A percentile compares a stretch with the other conserved stretches of the same genome.
Evolutionary conservation across 1,139 yeast genomes (phyloP).

Genomic region (Debaryomyces nepalensis): DNA sequence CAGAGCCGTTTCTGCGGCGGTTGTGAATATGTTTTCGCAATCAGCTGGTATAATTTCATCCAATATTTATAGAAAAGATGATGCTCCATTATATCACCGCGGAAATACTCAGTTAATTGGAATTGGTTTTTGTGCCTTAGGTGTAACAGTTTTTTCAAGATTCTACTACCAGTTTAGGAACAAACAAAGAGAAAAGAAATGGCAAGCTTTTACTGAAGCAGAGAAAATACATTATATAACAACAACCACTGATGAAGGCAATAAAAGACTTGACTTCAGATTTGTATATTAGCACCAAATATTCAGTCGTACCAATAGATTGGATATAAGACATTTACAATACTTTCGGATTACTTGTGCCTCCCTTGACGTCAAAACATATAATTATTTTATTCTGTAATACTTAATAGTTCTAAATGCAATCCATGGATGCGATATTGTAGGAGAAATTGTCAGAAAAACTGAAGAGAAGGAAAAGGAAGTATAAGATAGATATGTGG

Average conservation of each 20-base stretch:
- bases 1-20: conserved; percentile 60
- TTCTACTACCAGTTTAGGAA: conserved; percentile 45
- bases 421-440: no score
- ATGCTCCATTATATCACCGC: conserved; percentile 55
- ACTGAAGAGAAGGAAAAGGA: no score
- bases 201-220: conserved; percentile 49
- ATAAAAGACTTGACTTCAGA: conserved; percentile 54
- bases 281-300: conserved; percentile 26
- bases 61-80: conserved; percentile 56
- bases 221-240: conserved; percentile 48
- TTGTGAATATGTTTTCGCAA: conserved; percentile 63
- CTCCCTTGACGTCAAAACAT: no score
- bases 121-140: conserved; percentile 29
- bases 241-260: conserved; percentile 52
- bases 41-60: conserved; percentile 52
- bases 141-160: conserved; percentile 24
- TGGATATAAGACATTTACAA: no score
- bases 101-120: conserved; percentile 49
- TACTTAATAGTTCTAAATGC: no score
- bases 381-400: no score
- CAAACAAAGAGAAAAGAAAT: conserved; percentile 48
- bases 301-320: no score
- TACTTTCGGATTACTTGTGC: no score
- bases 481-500: no score
- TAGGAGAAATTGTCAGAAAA: no score